A percentile compares a stretch with the other conserved stretches of the same genome.
Evolutionary conservation across 305 asterid species (phyloP).

Genomic region (Solanum hybrid): DNA sequence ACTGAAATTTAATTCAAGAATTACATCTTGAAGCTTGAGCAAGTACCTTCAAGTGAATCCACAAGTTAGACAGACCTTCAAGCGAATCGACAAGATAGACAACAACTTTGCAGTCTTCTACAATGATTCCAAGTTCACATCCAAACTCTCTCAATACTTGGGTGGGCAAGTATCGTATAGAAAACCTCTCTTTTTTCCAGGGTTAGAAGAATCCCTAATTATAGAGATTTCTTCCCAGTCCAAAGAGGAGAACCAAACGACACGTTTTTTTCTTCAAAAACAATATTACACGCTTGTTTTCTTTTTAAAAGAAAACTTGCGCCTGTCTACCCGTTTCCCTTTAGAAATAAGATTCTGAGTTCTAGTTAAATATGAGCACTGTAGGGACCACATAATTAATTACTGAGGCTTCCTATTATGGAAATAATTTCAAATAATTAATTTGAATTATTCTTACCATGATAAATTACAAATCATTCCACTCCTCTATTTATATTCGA

Average conservation of each 20-base stretch:
- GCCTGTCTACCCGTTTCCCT: not conserved
- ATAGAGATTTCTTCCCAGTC: not conserved
- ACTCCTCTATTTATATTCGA: not conserved
- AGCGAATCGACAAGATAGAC: not conserved
- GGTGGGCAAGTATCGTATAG: not conserved
- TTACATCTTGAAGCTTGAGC: not conserved
- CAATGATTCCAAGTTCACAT: not conserved
- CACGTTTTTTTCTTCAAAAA: no score
- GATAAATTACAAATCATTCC: not conserved
- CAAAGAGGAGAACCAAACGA: not conserved
- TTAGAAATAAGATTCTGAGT: not conserved
- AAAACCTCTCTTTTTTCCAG: not conserved
- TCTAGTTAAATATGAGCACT: no score
- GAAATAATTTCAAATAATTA: no score
- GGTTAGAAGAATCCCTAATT: not conserved
- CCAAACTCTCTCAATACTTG: not conserved
- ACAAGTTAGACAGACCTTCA: not conserved
- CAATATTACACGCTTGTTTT: not conserved
- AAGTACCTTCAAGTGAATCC: not conserved
- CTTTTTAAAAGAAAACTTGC: not conserved
- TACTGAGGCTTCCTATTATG: no score
- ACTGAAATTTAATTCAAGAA: no score
- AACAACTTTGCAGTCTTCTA: not conserved
- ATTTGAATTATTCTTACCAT: no score
- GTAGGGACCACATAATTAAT: no score